Evolutionary conservation across 345 rosid species (phyloP).

Genomic region (Sonneratia caseolaris): DNA sequence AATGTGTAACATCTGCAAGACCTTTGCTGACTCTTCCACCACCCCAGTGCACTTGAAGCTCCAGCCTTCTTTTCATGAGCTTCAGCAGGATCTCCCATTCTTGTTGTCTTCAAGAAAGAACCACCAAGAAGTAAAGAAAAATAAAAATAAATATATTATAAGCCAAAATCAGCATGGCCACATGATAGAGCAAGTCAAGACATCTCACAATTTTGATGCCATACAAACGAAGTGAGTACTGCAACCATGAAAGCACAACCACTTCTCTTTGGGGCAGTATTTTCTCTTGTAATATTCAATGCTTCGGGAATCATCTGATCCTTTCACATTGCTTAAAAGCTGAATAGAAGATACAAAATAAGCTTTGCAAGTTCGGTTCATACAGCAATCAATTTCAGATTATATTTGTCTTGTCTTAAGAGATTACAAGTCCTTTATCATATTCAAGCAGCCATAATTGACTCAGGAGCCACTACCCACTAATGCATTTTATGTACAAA

Average conservation of each 20-base stretch:
- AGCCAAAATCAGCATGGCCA: neutral
- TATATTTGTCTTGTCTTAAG: neutral
- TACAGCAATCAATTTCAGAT: neutral
- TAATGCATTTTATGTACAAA: neutral
- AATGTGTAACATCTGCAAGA: conserved; percentile 58
- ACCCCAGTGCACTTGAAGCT: conserved; percentile 55
- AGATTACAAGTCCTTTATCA: neutral
- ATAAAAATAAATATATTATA: neutral
- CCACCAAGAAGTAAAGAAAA: neutral
- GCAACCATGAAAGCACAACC: conserved; percentile 66
- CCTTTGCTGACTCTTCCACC: conserved; percentile 66
- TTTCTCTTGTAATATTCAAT: conserved; percentile 53
- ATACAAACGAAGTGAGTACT: conserved; percentile 41
- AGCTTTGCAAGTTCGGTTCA: neutral
- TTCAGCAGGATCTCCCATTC: conserved; percentile 48
- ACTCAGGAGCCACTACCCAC: neutral
- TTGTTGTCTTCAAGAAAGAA: conserved; percentile 30
- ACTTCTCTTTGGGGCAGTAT: conserved; percentile 61
- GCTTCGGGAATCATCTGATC: conserved; percentile 32
- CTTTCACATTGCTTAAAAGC: conserved; percentile 62
- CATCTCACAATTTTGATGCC: conserved; percentile 39
- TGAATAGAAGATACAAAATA: conserved; percentile 18
- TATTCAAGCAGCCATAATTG: neutral
- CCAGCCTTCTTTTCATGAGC: conserved; percentile 55
- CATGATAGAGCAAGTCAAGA: neutral